phyloP scores from a whole-genome alignment of 805 yeast genomes.

The Zygosaccharomyces lentus region DNA sequence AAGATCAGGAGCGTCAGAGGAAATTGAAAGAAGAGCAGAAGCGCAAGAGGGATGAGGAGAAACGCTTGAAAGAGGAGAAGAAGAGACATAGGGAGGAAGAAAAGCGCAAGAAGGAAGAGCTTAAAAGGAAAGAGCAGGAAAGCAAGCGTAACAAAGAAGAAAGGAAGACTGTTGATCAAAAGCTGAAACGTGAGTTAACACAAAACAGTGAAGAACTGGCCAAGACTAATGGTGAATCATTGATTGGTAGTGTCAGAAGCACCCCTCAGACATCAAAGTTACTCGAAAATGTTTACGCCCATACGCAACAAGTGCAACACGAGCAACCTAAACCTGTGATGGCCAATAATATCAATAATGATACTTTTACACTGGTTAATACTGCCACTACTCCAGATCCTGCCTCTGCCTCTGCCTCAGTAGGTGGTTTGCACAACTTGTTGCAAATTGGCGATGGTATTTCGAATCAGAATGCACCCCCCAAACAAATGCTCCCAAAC shows the following conservation, averaged over 20 bases:
- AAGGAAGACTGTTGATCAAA: constrained; percentile 19
- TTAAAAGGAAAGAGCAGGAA: constrained; percentile 39
- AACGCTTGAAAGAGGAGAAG: constrained; percentile 32
- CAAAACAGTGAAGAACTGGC: constrained; percentile 26
- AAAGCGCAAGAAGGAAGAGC: constrained; percentile 26
- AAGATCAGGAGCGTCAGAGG: constrained; percentile 39
- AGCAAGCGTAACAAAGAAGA: constrained; percentile 30
- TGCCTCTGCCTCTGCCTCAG: constrained; percentile 17
- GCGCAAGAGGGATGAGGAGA: constrained; percentile 39
- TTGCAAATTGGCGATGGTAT: constrained; percentile 9
- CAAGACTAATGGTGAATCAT: constrained; percentile 15
- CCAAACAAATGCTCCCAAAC: constrained; percentile 1
- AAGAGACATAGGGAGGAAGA: constrained; percentile 30
- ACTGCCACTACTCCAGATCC: constrained; percentile 26
- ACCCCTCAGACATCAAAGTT: constrained; percentile 7
- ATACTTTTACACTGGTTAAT: constrained; percentile 27
- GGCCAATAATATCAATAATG: constrained; percentile 21
- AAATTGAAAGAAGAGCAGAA: constrained; percentile 39
- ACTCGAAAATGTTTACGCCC: constrained; percentile 19
- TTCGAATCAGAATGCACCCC: not conserved
- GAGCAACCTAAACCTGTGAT: not conserved
- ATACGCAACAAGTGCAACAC: constrained; percentile 1
- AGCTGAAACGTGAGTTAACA: constrained; percentile 1
- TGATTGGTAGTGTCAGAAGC: not conserved
- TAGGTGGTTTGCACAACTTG: constrained; percentile 21